These are phyloP conservation scores for Paecilomyces dactylethromorphus DNA, from an alignment of 2,329 filamentous ascomycete species.

Conservation along the genomic window DNA sequence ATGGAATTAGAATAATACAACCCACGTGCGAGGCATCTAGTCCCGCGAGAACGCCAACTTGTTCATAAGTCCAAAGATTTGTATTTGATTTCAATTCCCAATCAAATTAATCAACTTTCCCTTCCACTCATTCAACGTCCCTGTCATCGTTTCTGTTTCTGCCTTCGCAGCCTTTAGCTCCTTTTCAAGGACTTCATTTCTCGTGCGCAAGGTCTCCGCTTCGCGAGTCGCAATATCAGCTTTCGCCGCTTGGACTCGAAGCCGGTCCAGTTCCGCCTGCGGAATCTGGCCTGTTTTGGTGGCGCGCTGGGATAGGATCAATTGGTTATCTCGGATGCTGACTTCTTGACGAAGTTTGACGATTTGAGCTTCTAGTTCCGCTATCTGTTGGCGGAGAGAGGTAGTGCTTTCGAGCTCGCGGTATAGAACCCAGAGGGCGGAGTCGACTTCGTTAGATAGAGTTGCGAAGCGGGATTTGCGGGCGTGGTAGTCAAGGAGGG, in stretches of 20 bases:
- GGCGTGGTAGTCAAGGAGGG: conserved; percentile 6
- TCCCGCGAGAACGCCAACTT: no score
- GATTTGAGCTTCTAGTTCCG: conserved; percentile 6
- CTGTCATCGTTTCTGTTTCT: conserved; percentile 4
- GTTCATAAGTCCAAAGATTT: no score
- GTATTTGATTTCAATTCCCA: background rate
- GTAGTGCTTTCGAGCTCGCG: conserved; percentile 8
- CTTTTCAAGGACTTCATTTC: conserved; percentile 4
- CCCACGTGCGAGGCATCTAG: no score
- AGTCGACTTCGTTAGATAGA: conserved; percentile 8
- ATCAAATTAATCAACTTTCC: conserved; percentile 7
- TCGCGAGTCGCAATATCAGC: conserved; percentile 4
- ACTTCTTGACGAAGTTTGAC: conserved; percentile 9
- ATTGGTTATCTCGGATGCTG: conserved; percentile 8
- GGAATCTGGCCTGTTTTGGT: conserved; percentile 1
- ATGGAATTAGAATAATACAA: no score
- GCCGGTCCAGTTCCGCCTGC: conserved; percentile 5
- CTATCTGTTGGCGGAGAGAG: conserved; percentile 7
- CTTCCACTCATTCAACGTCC: conserved; percentile 8
- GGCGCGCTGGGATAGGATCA: conserved; percentile 7
- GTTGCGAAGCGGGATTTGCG: conserved; percentile 9
- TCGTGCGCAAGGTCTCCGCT: conserved; percentile 3
- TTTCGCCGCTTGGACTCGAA: conserved; percentile 4
- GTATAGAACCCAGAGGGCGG: conserved; percentile 8
- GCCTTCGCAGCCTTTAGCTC: conserved; percentile 4